Evolutionary conservation across 768 basidiomycete species (phyloP).

Genomic region (Pleurotus platypus): DNA sequence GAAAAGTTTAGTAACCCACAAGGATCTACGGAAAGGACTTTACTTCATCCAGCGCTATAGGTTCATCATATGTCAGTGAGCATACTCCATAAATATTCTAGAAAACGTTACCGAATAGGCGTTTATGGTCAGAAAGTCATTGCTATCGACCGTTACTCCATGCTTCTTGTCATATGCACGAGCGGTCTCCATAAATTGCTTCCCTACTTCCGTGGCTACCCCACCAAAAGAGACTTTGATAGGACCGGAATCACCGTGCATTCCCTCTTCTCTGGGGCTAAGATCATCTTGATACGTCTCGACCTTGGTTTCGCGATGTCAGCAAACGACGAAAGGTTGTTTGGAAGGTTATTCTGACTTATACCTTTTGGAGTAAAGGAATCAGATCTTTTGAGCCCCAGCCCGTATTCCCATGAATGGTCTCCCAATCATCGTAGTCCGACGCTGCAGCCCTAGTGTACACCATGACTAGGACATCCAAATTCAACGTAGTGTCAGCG

Average conservation of each 20-base stretch:
- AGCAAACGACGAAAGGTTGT: too few species aligned
- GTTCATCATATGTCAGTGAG: not conserved
- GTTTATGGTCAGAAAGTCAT: constrained; percentile 6
- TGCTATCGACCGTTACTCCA: constrained; percentile 26
- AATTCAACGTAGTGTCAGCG: too few species aligned
- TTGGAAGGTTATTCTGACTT: too few species aligned
- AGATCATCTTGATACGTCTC: constrained; percentile 32
- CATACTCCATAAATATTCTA: not conserved
- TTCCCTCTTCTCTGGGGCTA: constrained; percentile 13
- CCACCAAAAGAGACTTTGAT: constrained; percentile 35
- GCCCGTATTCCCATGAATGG: constrained; percentile 31
- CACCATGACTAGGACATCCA: constrained; percentile 20
- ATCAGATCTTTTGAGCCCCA: constrained; percentile 42
- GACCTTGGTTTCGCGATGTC: constrained; percentile 17
- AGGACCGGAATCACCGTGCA: constrained; percentile 36
- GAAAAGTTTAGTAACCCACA: not conserved
- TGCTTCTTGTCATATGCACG: constrained; percentile 31
- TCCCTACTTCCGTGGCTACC: constrained; percentile 25
- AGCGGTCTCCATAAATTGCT: constrained; percentile 34
- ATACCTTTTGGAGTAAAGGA: constrained; percentile 40
- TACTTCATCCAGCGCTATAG: constrained; percentile 54
- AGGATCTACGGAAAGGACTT: constrained; percentile 9
- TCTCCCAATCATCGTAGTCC: constrained; percentile 47
- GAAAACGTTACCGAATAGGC: not conserved
- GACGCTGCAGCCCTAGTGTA: constrained; percentile 41